These are phyloP conservation scores for Entomortierella beljakovae DNA, from an alignment of 192 early-diverging fungal genomes.

Conservation along the genomic window DNA sequence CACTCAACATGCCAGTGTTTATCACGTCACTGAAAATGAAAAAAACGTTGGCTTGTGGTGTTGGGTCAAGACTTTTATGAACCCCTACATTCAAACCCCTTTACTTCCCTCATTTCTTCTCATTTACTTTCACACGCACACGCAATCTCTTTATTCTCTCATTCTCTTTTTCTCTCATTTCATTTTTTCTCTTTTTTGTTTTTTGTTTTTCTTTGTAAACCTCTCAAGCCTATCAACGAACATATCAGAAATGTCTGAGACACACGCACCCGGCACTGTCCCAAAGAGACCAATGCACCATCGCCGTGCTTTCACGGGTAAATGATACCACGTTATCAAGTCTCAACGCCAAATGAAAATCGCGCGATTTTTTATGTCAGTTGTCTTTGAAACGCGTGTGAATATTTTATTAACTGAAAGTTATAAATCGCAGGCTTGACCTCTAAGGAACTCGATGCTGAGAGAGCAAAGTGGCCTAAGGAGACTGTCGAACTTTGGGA, in stretches of 20 bases:
- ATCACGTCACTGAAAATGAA: slow-evolving; percentile 8
- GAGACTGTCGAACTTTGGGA: slow-evolving; percentile 51
- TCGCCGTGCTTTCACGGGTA: slow-evolving; percentile 53
- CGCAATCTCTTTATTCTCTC: neutral
- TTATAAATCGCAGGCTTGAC: slow-evolving; percentile 23
- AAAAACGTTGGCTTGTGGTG: neutral
- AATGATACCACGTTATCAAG: neutral
- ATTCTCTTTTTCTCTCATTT: neutral
- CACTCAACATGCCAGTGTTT: neutral
- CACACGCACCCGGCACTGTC: slow-evolving; percentile 24
- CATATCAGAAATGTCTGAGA: slow-evolving; percentile 32
- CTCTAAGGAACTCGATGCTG: slow-evolving; percentile 48
- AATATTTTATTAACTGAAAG: neutral
- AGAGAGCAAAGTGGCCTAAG: slow-evolving; percentile 52
- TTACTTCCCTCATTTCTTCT: slow-evolving; percentile 12
- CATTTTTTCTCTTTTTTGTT: neutral
- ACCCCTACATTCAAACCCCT: neutral
- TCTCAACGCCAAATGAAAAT: neutral
- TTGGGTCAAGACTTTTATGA: neutral
- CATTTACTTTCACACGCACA: slow-evolving; percentile 24
- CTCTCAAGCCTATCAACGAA: neutral
- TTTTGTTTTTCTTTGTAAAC: neutral
- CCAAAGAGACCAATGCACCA: slow-evolving; percentile 54
- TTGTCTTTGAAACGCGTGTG: neutral
- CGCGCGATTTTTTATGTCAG: no score